phyloP scores from a whole-genome alignment of 768 basidiomycete species.

The Baorangia bicolor region DNA sequence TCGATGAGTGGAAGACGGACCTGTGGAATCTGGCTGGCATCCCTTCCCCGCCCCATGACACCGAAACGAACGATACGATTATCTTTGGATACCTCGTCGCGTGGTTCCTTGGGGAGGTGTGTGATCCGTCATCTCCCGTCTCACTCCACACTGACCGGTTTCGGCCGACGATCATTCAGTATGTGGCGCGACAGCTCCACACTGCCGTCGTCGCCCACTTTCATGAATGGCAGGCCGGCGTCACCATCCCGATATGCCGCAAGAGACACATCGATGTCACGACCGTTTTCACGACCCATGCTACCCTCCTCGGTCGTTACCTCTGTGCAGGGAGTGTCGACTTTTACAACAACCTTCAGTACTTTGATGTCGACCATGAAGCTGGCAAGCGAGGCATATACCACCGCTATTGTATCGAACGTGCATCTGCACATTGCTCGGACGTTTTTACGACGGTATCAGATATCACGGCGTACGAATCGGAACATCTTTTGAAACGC shows the following conservation, averaged over 20 bases:
- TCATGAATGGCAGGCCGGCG: slow-evolving; percentile 99
- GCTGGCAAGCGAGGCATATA: slow-evolving; percentile 99
- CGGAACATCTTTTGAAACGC: slow-evolving; percentile 93
- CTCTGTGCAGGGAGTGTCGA: slow-evolving; percentile 98
- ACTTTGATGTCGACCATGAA: slow-evolving; percentile 99
- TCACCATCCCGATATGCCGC: slow-evolving; percentile 91
- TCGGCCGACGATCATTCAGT: slow-evolving; percentile 43
- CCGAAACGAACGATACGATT: slow-evolving; percentile 98
- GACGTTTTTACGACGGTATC: slow-evolving; percentile 99
- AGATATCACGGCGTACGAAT: slow-evolving; percentile 97
- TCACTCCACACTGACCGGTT: slow-evolving; percentile 4
- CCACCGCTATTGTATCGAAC: slow-evolving; percentile 96
- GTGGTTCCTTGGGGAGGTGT: slow-evolving; percentile 98
- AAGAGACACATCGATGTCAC: slow-evolving; percentile 98
- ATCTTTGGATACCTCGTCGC: slow-evolving; percentile 97
- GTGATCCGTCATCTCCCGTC: slow-evolving; percentile 30
- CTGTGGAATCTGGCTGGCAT: slow-evolving; percentile 99
- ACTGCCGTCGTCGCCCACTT: slow-evolving; percentile 96
- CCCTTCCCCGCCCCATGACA: slow-evolving; percentile 93
- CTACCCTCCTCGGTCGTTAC: slow-evolving; percentile 96
- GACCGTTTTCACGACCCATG: slow-evolving; percentile 98
- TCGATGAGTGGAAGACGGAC: slow-evolving; percentile 99
- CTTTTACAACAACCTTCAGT: slow-evolving; percentile 99
- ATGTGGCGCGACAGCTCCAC: slow-evolving; percentile 73
- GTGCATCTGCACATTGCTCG: slow-evolving; percentile 89